These are phyloP conservation scores for Alternaria gaisen DNA, from an alignment of 2,329 filamentous ascomycete genomes.

Conservation along the genomic window DNA sequence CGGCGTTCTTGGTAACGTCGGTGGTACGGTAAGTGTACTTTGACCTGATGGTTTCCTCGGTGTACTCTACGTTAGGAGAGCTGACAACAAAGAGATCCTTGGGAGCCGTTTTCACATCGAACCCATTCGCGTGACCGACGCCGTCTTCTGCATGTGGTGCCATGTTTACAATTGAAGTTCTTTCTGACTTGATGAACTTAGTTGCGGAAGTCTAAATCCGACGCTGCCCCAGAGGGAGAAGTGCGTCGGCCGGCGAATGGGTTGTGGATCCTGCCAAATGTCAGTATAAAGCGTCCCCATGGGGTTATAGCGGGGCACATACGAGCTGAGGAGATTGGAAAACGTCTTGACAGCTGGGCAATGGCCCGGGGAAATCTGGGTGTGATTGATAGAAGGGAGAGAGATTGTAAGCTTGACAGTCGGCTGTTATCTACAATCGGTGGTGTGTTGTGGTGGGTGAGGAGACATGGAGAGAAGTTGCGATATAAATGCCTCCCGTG, in stretches of 20 bases:
- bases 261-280: conserved; percentile 77
- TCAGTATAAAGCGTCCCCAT: conserved; percentile 29
- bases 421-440: conserved; percentile 15
- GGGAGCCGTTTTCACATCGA: conserved; percentile 54
- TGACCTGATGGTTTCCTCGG: conserved; percentile 85
- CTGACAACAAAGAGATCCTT: conserved; percentile 82
- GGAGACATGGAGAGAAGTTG: conserved; percentile 14
- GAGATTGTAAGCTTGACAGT: conserved; percentile 19
- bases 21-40: conserved; percentile 98
- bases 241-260: conserved; percentile 96
- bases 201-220: conserved; percentile 60
- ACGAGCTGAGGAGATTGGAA: conserved; percentile 98
- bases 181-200: conserved; percentile 44
- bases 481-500: conserved; percentile 31
- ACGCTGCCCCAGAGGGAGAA: conserved; percentile 84
- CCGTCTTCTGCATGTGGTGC: conserved; percentile 86
- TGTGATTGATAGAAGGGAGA: conserved; percentile 21
- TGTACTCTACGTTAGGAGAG: conserved; percentile 93
- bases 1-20: conserved; percentile 72
- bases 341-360: conserved; percentile 86
- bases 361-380: conserved; percentile 49
- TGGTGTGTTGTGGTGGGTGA: conserved; percentile 15
- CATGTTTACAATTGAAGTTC: conserved; percentile 66
- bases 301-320: conserved; percentile 55
- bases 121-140: conserved; percentile 65